Base-by-base conservation (phyloP, 306 rosid species). In the Vigna reflexopilosa region DNA sequence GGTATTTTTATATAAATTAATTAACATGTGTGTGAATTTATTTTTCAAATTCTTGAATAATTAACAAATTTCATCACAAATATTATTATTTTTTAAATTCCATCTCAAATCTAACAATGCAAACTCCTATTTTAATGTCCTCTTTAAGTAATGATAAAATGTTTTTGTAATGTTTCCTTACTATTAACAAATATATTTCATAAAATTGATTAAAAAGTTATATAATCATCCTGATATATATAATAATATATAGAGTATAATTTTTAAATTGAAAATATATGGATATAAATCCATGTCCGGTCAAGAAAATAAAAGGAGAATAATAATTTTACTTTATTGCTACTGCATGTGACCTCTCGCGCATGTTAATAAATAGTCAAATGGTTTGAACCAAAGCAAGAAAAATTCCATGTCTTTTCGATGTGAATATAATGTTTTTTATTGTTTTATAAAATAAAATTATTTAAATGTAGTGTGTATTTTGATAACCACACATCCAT, bases 321-420 rank as follows among this genome's bases (percentile, higher is more conserved):
- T 59, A 26, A 59, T 59, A 13, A 1, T 6, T 57, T 57, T 26
- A 59, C 2, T 59, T 28, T 28, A 59, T 24, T 11, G 3, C 16
- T 15, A 16, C 9, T 24, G 44, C 44, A 62, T 16, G 45, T 32
- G 67, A 62, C 45, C 10, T 15, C 6, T 62, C 1, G 67, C 67
- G 67, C 67, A 32, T 62, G 67, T 62, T 32, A 62, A 8, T 62
- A 62, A 62, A 62, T 32, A 62, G 67, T 62, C 12, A 62, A 62
- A 62, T 32, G 67, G 15, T 62, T 15, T 62, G 45, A 32, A 22
- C 20, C 45, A 32, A 62, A 62, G 15, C 19, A 59, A 62, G 45
- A 30, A 61, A 61, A 62, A 7, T 22, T 62, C 20, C 45, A 62
- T 62, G 32, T 62, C 45, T 32, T 62, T 62, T 22, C 22, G 7